These are phyloP conservation scores for Nitzschia sp. DNA, from an alignment of 108 stramenopile genomes.

Conservation along the genomic window DNA sequence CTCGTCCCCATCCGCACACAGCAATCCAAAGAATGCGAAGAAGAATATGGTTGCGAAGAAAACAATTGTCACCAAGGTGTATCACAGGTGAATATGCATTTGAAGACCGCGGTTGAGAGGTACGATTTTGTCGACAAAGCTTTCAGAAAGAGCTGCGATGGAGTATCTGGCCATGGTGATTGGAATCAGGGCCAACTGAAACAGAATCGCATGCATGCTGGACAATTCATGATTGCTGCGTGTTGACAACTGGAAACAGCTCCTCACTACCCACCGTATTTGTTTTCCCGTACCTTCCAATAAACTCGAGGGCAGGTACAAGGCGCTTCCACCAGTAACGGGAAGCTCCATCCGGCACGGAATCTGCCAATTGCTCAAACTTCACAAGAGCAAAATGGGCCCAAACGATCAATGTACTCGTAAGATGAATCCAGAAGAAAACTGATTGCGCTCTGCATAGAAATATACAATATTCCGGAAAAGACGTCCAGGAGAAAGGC, in stretches of 20 bases:
- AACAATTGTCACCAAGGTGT: conserved; percentile 38
- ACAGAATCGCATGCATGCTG: conserved; percentile 56
- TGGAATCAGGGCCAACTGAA: conserved; percentile 54
- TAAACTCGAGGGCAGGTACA: conserved; percentile 51
- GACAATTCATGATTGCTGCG: background rate
- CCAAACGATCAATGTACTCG: conserved; percentile 23
- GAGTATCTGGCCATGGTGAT: conserved; percentile 44
- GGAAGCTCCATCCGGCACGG: conserved; percentile 36
- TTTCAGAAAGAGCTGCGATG: conserved; percentile 36
- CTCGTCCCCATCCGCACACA: conserved; percentile 45
- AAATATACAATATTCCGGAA: background rate
- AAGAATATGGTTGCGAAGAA: conserved; percentile 44
- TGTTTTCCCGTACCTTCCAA: background rate
- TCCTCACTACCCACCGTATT: too few relatives aligned
- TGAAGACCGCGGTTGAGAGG: conserved; percentile 36
- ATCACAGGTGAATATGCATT: conserved; percentile 50
- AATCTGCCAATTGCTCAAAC: conserved; percentile 32
- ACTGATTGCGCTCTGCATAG: background rate
- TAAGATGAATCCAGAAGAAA: conserved; percentile 20
- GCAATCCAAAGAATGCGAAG: conserved; percentile 44
- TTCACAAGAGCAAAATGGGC: conserved; percentile 42
- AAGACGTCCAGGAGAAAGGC: background rate
- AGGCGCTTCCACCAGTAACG: conserved; percentile 42
- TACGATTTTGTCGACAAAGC: conserved; percentile 28
- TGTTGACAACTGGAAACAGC: background rate